Evolutionary conservation across 2,329 filamentous ascomycete species (phyloP), one percentile per base, ranked within the genome.

Genomic region (Seiridium cupressi): DNA sequence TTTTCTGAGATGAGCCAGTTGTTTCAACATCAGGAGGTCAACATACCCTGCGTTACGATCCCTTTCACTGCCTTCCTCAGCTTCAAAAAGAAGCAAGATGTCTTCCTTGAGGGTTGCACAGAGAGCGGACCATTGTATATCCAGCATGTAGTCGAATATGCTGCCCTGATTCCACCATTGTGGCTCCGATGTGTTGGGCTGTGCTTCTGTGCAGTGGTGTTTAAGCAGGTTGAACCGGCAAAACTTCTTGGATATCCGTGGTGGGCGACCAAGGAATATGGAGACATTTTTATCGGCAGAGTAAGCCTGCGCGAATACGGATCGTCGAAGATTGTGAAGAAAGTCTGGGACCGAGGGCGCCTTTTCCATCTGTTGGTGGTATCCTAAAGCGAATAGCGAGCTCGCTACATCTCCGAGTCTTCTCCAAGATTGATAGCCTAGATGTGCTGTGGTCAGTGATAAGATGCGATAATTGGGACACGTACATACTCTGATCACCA

Each of bases 201-300:
- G 18, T 26, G 18, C 34, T 34, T 9, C 8, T 34, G 32, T 18
- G 38, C 13, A 42, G 38, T 42, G 34, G 1, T 13, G 32, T 51
- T 3, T 11, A 35, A 8, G 74, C 35, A 77, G 61, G 5, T 72
- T 67, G 9, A 79, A 71, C 3, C 69, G 69, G 63, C 78, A 80
- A 60, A 75, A 80, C 44, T 73, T 72, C 44, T 74, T 70, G n/a
- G 73, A 73, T 44, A 82, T 76, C 2, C 79, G 72, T 3, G 79
- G 78, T 3, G 80, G 80, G 2, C 80, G 73, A 3, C 80, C 80
- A n/a, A 82, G 73, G 57, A 83, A 83, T 1, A 81, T 77, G 1
- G 79, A 75, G 6, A 81, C 67, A 46, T 74, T 77, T 59, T 81
- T 82, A 59, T 82, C 80, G 4, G 74, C 75, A 5, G 76, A 76